Evolutionary conservation across 2,329 filamentous ascomycete genomes (phyloP), one percentile per base, ranked within the genome.

Genomic region (Curvularia sp.): DNA sequence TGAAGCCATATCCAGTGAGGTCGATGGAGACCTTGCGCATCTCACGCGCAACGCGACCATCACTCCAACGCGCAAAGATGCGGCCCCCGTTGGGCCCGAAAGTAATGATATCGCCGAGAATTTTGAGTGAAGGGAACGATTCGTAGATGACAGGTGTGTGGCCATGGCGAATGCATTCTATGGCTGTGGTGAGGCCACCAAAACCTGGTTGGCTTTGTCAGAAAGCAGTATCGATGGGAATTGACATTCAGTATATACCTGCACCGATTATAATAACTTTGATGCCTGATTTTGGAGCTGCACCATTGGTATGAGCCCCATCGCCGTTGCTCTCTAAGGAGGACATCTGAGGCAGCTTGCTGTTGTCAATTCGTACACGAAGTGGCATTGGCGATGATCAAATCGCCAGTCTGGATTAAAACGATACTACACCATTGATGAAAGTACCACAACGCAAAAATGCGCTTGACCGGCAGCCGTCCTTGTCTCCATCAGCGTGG

Each of bases 91-190:
- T 88, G 47, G 83, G 79, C 1, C 86, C 85, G 60, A 87, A 87
- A 12, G 83, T 84, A 61, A 87, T 88, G 60, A 88, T 87, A 74
- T 88, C 84, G 51, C 86, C 86, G 0, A 88, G 80, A 3, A 79
- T 74, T 64, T 87, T 88, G 53, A 87, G 80, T 53, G 82, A 81
- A 7, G 75, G 74, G 58, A 87, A 87, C 0, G 82, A 80, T 65
- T 87, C 86, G 69, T 87, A 86, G 59, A 88, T 80, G 53, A 81
- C 76, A 18, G 86, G 85, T 12, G 80, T 77, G 68, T 88, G 86
- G 15, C 86, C 86, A 62, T 88, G 84, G 15, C 84, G 81, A 60
- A 84, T 81, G 67, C 85, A 87, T 74, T 89, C 86, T 60, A 89
- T 86, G 41, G 86, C 86, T 18, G 86, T 84, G 6, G 85, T 84